These are phyloP conservation scores for Fusarium zealandicum DNA, from an alignment of 2,329 filamentous ascomycete genomes.

Conservation along the genomic window DNA sequence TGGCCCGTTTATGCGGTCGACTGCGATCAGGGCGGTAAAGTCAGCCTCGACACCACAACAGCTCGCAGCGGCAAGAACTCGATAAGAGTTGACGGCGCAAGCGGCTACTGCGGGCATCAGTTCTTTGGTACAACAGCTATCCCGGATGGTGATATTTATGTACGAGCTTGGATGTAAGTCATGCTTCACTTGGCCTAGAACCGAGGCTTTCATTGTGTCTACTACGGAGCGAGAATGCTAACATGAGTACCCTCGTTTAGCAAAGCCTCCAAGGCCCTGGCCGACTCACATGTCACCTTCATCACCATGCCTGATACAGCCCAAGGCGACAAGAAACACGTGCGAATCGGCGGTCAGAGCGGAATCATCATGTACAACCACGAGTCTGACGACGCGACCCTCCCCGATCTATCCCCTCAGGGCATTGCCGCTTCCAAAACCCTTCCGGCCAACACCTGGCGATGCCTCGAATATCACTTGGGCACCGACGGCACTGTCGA, in stretches of 20 bases:
- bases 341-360: slow-evolving; percentile 67
- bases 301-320: slow-evolving; percentile 69
- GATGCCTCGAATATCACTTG: slow-evolving; percentile 69
- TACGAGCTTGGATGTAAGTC: slow-evolving; percentile 62
- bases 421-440: slow-evolving; percentile 62
- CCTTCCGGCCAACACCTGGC: slow-evolving; percentile 59
- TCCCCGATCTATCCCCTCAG: slow-evolving; percentile 66
- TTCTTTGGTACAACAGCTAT: slow-evolving; percentile 66
- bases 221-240: background rate
- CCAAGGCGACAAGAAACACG: slow-evolving; percentile 63
- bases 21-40: slow-evolving; percentile 65
- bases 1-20: slow-evolving; percentile 67
- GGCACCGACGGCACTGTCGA: slow-evolving; percentile 64
- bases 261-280: slow-evolving; percentile 64
- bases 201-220: slow-evolving; percentile 13
- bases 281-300: slow-evolving; percentile 66
- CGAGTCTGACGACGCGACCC: slow-evolving; percentile 67
- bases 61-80: slow-evolving; percentile 65
- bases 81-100: slow-evolving; percentile 59
- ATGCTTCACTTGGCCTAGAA: background rate
- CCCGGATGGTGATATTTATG: slow-evolving; percentile 64
- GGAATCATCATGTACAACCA: slow-evolving; percentile 71
- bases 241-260: slow-evolving; percentile 43
- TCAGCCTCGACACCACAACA: slow-evolving; percentile 63
- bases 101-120: slow-evolving; percentile 65